Evolutionary conservation across 495 filamentous ascomycete genomes (phyloP).

Genomic region (Lasiosphaeria miniovina): DNA sequence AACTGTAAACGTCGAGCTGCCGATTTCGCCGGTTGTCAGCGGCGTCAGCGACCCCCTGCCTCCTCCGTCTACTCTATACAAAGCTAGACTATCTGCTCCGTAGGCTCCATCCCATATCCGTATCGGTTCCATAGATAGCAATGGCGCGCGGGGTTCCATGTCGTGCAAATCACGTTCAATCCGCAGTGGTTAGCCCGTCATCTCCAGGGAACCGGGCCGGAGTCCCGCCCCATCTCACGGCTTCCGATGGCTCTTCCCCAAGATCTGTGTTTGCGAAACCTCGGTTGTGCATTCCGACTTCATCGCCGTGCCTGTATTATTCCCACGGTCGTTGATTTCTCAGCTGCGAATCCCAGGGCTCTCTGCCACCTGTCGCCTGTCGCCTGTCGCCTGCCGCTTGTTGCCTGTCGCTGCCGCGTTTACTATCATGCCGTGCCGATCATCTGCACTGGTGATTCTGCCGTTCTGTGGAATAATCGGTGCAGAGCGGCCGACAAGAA

Average conservation of each 20-base stretch:
- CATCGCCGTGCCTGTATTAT: not conserved
- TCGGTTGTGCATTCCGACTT: not conserved
- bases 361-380: not conserved
- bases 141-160: not conserved
- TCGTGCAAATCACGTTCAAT: constrained; percentile 9
- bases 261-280: not conserved
- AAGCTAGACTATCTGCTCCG: not conserved
- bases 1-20: not conserved
- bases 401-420: not conserved
- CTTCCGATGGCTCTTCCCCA: not conserved
- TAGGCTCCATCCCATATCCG: not conserved
- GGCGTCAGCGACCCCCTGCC: not conserved
- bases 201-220: constrained; percentile 25
- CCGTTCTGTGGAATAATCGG: too few species aligned
- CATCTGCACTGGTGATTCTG: not conserved
- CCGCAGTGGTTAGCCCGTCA: constrained; percentile 7
- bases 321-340: not conserved
- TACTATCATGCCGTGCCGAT: not conserved
- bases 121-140: not conserved
- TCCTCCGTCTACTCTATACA: not conserved
- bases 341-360: not conserved
- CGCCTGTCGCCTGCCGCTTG: not conserved
- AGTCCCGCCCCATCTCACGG: constrained; percentile 13
- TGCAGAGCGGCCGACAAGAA: too few species aligned
- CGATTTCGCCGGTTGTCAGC: not conserved